Evolutionary conservation across 768 basidiomycete genomes (phyloP).

Genomic region (Leccinum variicolor): DNA sequence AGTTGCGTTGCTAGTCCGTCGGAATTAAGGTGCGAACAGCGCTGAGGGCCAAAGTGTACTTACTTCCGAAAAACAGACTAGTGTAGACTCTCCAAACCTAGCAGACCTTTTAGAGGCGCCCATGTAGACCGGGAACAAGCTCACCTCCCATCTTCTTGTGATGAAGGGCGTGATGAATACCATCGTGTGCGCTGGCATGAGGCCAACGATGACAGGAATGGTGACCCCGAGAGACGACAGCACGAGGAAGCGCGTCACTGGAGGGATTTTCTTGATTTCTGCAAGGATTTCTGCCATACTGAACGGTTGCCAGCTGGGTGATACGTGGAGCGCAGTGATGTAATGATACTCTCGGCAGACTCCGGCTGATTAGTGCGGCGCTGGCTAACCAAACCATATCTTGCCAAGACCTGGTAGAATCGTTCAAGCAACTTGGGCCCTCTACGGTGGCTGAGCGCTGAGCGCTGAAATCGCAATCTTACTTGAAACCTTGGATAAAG

Average conservation of each 20-base stretch:
- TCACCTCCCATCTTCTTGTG: slow-evolving; percentile 51
- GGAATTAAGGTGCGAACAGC: not conserved
- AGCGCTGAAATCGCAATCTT: not conserved
- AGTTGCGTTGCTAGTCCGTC: slow-evolving; percentile 26
- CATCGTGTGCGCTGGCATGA: slow-evolving; percentile 52
- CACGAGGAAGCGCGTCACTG: slow-evolving; percentile 72
- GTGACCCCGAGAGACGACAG: slow-evolving; percentile 61
- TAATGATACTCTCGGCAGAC: not conserved
- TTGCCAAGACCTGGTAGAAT: too few species aligned
- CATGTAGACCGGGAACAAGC: not conserved
- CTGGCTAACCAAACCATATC: too few species aligned
- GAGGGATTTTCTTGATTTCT: slow-evolving; percentile 79
- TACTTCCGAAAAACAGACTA: slow-evolving; percentile 71
- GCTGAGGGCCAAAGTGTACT: slow-evolving; percentile 8
- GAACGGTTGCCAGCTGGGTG: not conserved
- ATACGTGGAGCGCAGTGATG: not conserved
- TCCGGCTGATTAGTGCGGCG: not conserved
- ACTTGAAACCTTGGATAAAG: not conserved
- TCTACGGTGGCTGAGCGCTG: too few species aligned
- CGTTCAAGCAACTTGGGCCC: too few species aligned
- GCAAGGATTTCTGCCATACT: slow-evolving; percentile 48
- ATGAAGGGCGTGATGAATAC: slow-evolving; percentile 51
- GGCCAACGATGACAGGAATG: slow-evolving; percentile 49
- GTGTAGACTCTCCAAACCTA: slow-evolving; percentile 75
- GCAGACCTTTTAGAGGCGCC: not conserved